Base-by-base conservation (phyloP, 1,284 basidiomycete species). In the Agroathelia rolfsii region DNA sequence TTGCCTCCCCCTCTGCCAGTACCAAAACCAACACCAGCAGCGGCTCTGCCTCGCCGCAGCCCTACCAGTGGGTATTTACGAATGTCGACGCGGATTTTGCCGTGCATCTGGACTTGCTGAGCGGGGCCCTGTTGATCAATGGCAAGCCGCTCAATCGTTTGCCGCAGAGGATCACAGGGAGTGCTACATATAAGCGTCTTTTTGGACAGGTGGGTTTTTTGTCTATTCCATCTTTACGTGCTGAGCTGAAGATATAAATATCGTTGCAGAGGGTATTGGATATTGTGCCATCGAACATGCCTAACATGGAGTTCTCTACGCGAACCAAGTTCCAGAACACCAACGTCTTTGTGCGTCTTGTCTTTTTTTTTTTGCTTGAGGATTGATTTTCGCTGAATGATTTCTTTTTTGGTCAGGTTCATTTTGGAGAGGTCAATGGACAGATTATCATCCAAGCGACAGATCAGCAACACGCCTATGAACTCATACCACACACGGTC, bases 121-220 rank as follows among this genome's bases (percentile, higher is more conserved):
- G 55, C 21, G 69, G 68, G 6, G 37, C 41, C 6, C 48, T 72
- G 4, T 46, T 67, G 5, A 51, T 71, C 5, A 44, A 62, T 27
- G 68, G 64, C 0, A 53, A 53, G 29, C 50, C 57, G 1, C 32
- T 66, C 3, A 56, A 58, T 5, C 52, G 55, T 14, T 48, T 72
- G 8, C 61, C 64, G 0, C 30, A 22, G 1, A 36, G 43, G 0
- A 61, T 67, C 22, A 23, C 51, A 1, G 21, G 18, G 0, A 55
- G 66, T 41, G 24, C 50, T 1, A 44, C 50, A 1, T 69, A 59
- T 26, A 14, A 18, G 2, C 42, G 51, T 0, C 37, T 69, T 14
- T 55, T 61, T 17, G 45, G 42, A 5, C 20, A 47, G 18, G 60
- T 58, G 32, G 14, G 46, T 25, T 9, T 18, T 25, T 14, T 24